Conservation (phyloP, 345 rosid species). For the Rhizophora mangle region DNA sequence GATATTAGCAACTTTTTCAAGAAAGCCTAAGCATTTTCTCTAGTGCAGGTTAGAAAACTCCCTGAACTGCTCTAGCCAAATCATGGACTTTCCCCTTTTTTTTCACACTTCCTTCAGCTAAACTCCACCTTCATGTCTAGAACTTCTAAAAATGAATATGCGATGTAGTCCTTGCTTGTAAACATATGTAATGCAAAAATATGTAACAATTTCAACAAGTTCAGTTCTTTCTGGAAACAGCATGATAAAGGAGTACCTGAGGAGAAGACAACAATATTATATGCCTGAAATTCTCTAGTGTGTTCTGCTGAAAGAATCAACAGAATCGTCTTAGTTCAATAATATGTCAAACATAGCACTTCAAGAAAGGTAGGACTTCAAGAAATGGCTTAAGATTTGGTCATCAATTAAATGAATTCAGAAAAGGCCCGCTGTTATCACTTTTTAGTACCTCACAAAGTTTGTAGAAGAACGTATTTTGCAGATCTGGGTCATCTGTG, state of each 20-base stretch:
- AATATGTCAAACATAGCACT: background rate
- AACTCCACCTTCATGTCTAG: background rate
- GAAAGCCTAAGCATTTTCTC: too few relatives aligned
- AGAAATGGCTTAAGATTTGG: too few relatives aligned
- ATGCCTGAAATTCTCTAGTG: constrained; percentile 70
- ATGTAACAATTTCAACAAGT: background rate
- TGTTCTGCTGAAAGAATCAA: constrained; percentile 66
- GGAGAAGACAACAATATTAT: constrained; percentile 83
- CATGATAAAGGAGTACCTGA: constrained; percentile 49
- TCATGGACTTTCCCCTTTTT: background rate
- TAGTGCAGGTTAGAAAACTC: background rate
- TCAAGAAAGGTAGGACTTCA: background rate
- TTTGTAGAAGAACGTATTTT: constrained; percentile 72
- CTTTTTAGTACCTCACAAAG: constrained; percentile 59
- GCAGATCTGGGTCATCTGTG: constrained; percentile 81
- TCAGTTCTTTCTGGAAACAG: background rate
- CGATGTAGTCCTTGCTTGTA: background rate
- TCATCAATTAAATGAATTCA: background rate
- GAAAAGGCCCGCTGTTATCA: background rate
- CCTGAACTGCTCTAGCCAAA: background rate
- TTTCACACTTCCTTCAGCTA: background rate
- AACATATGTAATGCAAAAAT: background rate
- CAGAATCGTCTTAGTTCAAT: constrained; percentile 17
- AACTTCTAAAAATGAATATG: background rate
- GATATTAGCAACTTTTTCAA: too few relatives aligned